Evolutionary conservation across 345 rosid species (phyloP), one percentile per base, ranked within the genome.

Genomic region (Brassica carinata): DNA sequence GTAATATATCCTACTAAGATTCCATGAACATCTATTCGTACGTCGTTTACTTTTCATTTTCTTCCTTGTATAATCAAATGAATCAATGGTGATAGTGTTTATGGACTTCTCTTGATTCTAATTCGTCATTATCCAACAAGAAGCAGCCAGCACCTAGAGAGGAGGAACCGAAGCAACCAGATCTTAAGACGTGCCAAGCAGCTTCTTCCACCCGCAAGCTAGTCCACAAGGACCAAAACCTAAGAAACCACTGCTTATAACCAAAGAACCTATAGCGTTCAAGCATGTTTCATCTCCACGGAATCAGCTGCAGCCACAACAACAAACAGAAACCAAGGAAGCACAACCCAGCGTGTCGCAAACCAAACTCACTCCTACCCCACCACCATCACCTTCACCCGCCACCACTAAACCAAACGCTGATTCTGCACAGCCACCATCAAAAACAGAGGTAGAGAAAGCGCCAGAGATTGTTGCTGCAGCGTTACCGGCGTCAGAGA

Each of bases 391-490:
- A 19, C 80, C 73, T 5, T 65, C 84, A 57, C 45, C 80, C 8
- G 43, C 77, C 73, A n/a, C n/a, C n/a, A n/a, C 73, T 0, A 76
- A 81, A 65, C 69, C 69, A 75, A 30, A 55, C 64, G 31, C 73
- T 76, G 83, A 75, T 59, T 26, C 63, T 2, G 43, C 67, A 36
- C 75, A 82, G 57, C 45, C 87, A 43, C n/a, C 11, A 5, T 48
- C 87, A 80, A 65, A 77, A 5, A 65, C 82, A 6, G 87, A 86
- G 67, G 67, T 73, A 72, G 92, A 89, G 34, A 69, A 68, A 77
- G 84, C 82, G 57, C 74, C 80, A 87, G 82, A 85, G 85, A 76
- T 33, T 23, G 92, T 85, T 78, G 83, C 81, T 7, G 83, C 45
- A 13, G 82, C 45, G 15, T 74, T 78, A 23, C 78, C 97, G 34